Evolutionary conservation across 2,329 filamentous ascomycete species (phyloP), one percentile per base, ranked within the genome.

Genomic region (Penicillium sp.): DNA sequence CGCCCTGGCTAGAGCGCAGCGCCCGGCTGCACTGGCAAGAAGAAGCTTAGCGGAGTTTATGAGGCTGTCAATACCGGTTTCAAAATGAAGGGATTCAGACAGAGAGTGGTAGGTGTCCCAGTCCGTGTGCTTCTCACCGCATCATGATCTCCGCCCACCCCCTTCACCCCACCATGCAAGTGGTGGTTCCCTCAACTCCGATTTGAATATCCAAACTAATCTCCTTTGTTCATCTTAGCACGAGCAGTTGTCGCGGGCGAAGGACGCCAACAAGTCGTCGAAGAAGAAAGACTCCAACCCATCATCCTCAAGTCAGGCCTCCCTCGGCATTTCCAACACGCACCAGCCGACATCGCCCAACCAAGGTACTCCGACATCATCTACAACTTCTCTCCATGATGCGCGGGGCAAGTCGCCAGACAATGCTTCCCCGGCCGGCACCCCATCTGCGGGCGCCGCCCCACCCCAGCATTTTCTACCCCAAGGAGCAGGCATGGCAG

Each of bases 1-100:
- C 46, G 56, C 57, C 61, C 61, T 59, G 62, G 64, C 62, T 64
- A 60, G 59, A 61, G 61, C 65, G 61, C 59, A 63, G 61, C 63
- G 49, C 37, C 44, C 50, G 52, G 61, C 64, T 69, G 64, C 62
- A 64, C 64, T 64, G 56, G 60, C 56, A 64, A 58, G 57, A 53
- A 62, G 47, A 57, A 55, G 40, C 26, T 40, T 47, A 55, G 51
- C 50, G 57, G 57, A 66, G 62, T 68, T 66, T 60, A 67, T 68
- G 65, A 60, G 61, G 64, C 54, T 59, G 55, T 57, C 51, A 52
- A 54, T 58, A 60, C 51, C 50, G 31, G 38, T 48, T 72, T 71
- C 73, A 86, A 79, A 74, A 96, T 97, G 91, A 96, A 95, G 78
- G 87, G 89, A 71, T 95, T 97, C 74, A 87, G 89, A 75, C 89